phyloP scores from a whole-genome alignment of 2,329 filamentous ascomycete genomes.

The Chalara sp. region DNA sequence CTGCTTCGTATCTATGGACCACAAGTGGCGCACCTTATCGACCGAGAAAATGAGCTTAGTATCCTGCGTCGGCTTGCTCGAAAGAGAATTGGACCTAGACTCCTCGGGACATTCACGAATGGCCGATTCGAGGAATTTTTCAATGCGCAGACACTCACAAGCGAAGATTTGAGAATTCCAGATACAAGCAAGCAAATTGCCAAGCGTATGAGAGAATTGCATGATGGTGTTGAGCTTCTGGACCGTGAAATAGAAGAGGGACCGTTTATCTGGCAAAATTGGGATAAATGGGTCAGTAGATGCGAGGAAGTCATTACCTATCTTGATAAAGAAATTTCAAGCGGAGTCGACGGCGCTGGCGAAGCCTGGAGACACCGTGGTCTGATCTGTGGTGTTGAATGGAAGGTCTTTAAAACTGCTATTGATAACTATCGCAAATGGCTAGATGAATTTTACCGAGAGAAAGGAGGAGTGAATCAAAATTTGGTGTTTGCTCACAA shows the following conservation, averaged over 20 bases:
- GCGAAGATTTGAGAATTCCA: conserved; percentile 68
- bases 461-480: conserved; percentile 58
- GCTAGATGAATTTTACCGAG: conserved; percentile 67
- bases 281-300: conserved; percentile 64
- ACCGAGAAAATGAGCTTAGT: conserved; percentile 81
- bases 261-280: conserved; percentile 82
- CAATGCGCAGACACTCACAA: conserved; percentile 73
- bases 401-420: conserved; percentile 67
- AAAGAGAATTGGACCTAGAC: conserved; percentile 86
- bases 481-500: conserved; percentile 93
- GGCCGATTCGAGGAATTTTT: conserved; percentile 95
- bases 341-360: conserved; percentile 26
- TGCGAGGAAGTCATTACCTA: conserved; percentile 45
- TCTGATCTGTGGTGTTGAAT: conserved; percentile 76
- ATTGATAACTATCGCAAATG: conserved; percentile 73
- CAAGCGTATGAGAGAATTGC: conserved; percentile 93
- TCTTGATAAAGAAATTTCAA: conserved; percentile 49
- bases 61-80: conserved; percentile 80
- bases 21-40: conserved; percentile 91
- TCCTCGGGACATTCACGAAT: conserved; percentile 89
- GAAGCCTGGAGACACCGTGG: conserved; percentile 63
- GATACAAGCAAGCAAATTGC: conserved; percentile 89
- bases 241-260: conserved; percentile 71
- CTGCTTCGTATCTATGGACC: conserved; percentile 90
- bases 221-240: conserved; percentile 85